Base-by-base conservation (phyloP, 2,329 filamentous ascomycete genomes). In the Fusarium sp. region DNA sequence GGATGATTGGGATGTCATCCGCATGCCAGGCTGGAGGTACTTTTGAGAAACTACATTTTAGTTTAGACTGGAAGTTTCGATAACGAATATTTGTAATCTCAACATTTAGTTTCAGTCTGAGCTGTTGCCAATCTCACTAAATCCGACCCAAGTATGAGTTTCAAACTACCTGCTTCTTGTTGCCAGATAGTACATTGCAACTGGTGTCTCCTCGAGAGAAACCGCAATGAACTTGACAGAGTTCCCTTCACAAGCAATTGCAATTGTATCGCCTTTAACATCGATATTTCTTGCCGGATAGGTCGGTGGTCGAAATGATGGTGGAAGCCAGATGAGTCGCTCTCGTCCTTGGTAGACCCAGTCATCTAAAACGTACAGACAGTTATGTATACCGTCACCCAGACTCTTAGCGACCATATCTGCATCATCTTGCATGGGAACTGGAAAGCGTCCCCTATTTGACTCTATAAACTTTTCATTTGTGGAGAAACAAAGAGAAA, bases 1-100 rank as follows among this genome's bases (percentile, higher is more conserved):
- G 4, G 27, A 33, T 12, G 45, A 49, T 23, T 49, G 45, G 29
- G 21, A 49, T 23, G 7, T 18, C 1, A 49, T 33, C 1, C 27
- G 21, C 0, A 31, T 49, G 21, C 27, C 21, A 0, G 45, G 21
- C 0, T 31, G 45, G 45, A n/a, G 45, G 7, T n/a, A 31, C 21
- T 29, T 48, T n/a, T 48, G 27, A 27, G 4, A 3, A 3, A 4
- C 7, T 27, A 4, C 0, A 21, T 14, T 45, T 21, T n/a, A n/a
- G n/a, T n/a, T n/a, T n/a, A n/a, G n/a, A n/a, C n/a, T n/a, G n/a
- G n/a, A n/a, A n/a, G n/a, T n/a, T n/a, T n/a, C n/a, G n/a, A n/a
- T n/a, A n/a, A n/a, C n/a, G n/a, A n/a, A 3, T 35, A 3, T 2
- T 35, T 10, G 2, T 1, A 16, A 9, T 16, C 12, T 19, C 11